Percentiles rank a stretch among this genome's conserved stretches.
These are phyloP conservation scores for Komagataella pseudopastoris DNA, from an alignment of 805 yeast genomes.

Conservation along the genomic window DNA sequence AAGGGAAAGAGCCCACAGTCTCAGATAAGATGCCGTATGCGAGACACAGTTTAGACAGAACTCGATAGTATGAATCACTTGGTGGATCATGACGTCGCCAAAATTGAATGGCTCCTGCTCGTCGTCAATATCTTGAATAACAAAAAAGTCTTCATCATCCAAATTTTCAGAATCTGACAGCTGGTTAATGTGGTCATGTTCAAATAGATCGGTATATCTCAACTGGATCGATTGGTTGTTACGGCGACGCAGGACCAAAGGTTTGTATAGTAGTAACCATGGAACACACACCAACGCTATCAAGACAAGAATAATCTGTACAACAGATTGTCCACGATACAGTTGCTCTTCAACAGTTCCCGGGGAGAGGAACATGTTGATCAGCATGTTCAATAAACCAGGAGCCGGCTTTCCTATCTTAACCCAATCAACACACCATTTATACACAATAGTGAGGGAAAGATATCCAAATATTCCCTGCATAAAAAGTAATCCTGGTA, in stretches of 20 bases:
- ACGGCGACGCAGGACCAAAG: conserved; percentile 34
- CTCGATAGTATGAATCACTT: conserved; percentile 71
- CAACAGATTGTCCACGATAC: conserved; percentile 48
- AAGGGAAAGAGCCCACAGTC: conserved; percentile 68
- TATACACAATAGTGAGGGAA: conserved; percentile 51
- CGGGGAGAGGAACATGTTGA: conserved; percentile 64
- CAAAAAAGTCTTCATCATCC: conserved; percentile 19
- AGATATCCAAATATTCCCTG: conserved; percentile 66
- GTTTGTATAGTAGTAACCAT: conserved; percentile 57
- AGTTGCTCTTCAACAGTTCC: conserved; percentile 54
- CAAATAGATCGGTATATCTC: conserved; percentile 36
- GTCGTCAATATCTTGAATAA: conserved; percentile 34
- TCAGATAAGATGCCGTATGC: conserved; percentile 66
- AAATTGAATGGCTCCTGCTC: conserved; percentile 31
- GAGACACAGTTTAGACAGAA: conserved; percentile 71
- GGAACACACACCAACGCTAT: conserved; percentile 61
- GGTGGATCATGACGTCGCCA: conserved; percentile 66
- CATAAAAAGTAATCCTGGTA: conserved; percentile 66
- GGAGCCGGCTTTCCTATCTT: conserved; percentile 53
- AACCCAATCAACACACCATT: conserved; percentile 66
- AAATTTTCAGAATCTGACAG: conserved; percentile 6
- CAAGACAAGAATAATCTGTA: conserved; percentile 43
- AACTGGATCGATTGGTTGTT: conserved; percentile 36
- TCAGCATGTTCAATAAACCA: conserved; percentile 60
- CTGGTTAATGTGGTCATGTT: conserved; percentile 12